These are phyloP conservation scores for Sordaria brevicollis DNA, from an alignment of 495 filamentous ascomycete species.

Conservation along the genomic window DNA sequence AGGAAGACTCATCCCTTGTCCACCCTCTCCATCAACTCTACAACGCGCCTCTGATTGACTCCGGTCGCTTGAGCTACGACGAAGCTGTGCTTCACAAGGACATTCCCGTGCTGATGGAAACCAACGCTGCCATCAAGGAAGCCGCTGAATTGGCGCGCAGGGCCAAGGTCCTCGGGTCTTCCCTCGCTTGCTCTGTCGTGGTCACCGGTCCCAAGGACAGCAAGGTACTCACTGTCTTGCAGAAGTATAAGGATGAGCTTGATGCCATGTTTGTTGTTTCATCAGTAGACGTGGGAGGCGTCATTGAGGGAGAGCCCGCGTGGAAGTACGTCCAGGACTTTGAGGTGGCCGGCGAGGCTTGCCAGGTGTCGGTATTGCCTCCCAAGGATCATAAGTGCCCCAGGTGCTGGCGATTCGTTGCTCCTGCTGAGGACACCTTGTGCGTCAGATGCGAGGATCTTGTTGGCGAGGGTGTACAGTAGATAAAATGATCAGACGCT, in stretches of 20 bases:
- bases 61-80: constrained; percentile 18
- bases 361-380: constrained; percentile 53
- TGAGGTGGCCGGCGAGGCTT: constrained; percentile 36
- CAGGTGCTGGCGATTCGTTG: constrained; percentile 78
- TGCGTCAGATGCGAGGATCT: constrained; percentile 69
- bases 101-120: constrained; percentile 47
- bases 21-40: constrained; percentile 36
- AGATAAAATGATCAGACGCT: background rate
- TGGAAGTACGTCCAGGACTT: constrained; percentile 50
- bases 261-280: constrained; percentile 71
- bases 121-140: constrained; percentile 53
- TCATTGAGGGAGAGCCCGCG: constrained; percentile 23
- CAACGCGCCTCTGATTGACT: constrained; percentile 24
- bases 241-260: constrained; percentile 51
- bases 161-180: constrained; percentile 60
- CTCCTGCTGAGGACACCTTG: constrained; percentile 46
- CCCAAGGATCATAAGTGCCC: constrained; percentile 63
- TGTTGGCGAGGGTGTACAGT: constrained; percentile 24
- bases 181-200: constrained; percentile 58
- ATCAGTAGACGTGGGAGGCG: constrained; percentile 40
- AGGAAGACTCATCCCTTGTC: constrained; percentile 27
- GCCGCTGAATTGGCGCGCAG: constrained; percentile 57
- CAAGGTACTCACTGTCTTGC: constrained; percentile 28
- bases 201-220: constrained; percentile 27
- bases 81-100: constrained; percentile 29